These are phyloP conservation scores for Coffea canephora DNA, from an alignment of 257 asterid genomes.

Conservation along the genomic window DNA sequence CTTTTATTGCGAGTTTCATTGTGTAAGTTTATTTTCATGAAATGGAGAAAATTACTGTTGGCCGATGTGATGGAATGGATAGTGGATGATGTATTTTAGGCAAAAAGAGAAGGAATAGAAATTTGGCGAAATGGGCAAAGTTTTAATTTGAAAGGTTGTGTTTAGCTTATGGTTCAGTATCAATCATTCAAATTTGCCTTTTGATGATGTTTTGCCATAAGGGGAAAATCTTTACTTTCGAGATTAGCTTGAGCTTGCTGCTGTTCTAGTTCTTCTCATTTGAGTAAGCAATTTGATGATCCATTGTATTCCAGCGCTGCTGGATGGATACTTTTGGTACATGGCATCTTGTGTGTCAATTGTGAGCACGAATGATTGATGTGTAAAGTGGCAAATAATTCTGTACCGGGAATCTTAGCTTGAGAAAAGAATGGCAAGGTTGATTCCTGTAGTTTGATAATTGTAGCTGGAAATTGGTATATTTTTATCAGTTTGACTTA, in stretches of 20 bases:
- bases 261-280: neutral
- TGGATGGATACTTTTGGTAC: neutral
- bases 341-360: neutral
- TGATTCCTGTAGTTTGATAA: slow-evolving; percentile 14
- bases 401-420: slow-evolving; percentile 21
- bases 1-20: slow-evolving; percentile 11
- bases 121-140: neutral
- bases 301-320: neutral
- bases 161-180: neutral
- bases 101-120: neutral
- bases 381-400: neutral
- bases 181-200: neutral
- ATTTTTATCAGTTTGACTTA: slow-evolving; percentile 3
- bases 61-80: slow-evolving; percentile 2
- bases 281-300: neutral
- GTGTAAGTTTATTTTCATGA: slow-evolving; percentile 22
- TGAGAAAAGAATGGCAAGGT: neutral
- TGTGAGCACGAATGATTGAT: neutral
- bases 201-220: neutral
- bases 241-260: slow-evolving; percentile 11
- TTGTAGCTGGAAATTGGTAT: neutral
- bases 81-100: slow-evolving; percentile 11
- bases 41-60: slow-evolving; percentile 7
- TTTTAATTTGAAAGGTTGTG: neutral
- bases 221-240: slow-evolving; percentile 5